Evolutionary conservation across 2,329 filamentous ascomycete species (phyloP).

Genomic region (Fusarium nygamai): DNA sequence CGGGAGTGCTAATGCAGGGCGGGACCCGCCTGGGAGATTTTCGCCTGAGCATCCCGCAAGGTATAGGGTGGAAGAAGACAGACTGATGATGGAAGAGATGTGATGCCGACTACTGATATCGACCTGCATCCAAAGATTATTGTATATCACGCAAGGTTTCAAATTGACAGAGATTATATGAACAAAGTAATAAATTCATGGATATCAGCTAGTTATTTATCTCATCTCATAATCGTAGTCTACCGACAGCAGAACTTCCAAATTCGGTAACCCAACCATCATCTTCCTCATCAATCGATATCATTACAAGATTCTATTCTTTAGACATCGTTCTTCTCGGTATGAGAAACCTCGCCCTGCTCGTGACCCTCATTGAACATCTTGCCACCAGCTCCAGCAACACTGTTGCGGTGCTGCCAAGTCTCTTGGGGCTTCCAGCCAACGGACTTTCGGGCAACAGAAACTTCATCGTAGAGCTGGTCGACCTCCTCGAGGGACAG

Average conservation of each 20-base stretch:
- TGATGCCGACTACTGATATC: background rate
- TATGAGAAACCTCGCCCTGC: constrained; percentile 16
- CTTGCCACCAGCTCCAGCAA: constrained; percentile 35
- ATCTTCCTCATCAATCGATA: background rate
- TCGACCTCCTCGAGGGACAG: constrained; percentile 85
- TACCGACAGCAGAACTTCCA: background rate
- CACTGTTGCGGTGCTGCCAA: constrained; percentile 45
- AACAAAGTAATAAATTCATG: background rate
- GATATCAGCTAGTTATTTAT: constrained; percentile 18
- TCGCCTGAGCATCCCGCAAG: background rate
- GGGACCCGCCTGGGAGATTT: background rate
- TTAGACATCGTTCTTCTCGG: constrained; percentile 30
- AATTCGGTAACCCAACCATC: background rate
- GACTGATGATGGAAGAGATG: background rate
- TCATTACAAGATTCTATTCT: background rate
- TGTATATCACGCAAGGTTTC: fast-evolving
- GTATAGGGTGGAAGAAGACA: background rate
- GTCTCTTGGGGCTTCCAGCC: constrained; percentile 56
- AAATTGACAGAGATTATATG: fast-evolving
- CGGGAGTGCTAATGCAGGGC: background rate
- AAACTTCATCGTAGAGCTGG: constrained; percentile 75
- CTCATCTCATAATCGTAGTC: background rate
- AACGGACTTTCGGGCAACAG: constrained; percentile 64
- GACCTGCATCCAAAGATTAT: background rate
- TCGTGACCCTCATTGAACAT: constrained; percentile 3